Conservation (phyloP, 345 rosid genomes). For the Melaleuca quinquenervia region DNA sequence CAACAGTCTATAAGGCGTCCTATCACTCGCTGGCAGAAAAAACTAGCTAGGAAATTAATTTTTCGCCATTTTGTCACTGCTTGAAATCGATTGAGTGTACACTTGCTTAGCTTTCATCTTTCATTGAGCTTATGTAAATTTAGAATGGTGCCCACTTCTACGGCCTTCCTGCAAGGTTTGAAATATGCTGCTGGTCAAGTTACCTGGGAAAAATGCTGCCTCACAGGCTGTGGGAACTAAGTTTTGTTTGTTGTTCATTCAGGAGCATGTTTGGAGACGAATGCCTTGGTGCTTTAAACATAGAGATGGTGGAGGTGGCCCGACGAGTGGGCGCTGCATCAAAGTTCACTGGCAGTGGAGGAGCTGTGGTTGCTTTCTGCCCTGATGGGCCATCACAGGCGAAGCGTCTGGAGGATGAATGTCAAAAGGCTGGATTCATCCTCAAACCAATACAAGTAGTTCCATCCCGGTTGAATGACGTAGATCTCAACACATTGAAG, state of each 20-base stretch:
- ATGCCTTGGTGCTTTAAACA: conserved; percentile 56
- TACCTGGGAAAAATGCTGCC: too few species aligned
- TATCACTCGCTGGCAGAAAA: not conserved
- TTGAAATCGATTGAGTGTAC: too few species aligned
- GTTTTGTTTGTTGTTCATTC: not conserved
- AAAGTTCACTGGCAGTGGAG: conserved; percentile 93
- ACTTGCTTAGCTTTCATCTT: too few species aligned
- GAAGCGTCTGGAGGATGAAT: conserved; percentile 57
- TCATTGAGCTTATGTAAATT: too few species aligned
- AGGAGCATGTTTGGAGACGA: conserved; percentile 89
- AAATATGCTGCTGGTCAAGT: too few species aligned
- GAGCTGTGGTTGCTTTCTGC: conserved; percentile 84
- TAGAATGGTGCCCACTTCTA: too few species aligned
- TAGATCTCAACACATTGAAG: conserved; percentile 26
- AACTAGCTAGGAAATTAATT: not conserved
- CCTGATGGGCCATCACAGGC: conserved; percentile 59
- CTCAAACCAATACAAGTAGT: conserved; percentile 46
- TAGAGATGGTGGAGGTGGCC: conserved; percentile 89
- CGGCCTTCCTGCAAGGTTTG: too few species aligned
- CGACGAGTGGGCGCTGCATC: conserved; percentile 73
- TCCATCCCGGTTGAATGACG: conserved; percentile 37
- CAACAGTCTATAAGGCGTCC: not conserved
- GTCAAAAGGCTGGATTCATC: conserved; percentile 55
- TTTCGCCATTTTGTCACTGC: not conserved
- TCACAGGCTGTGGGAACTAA: too few species aligned